phyloP scores from a whole-genome alignment of 345 rosid genomes.

The Dipteronia sinensis region DNA sequence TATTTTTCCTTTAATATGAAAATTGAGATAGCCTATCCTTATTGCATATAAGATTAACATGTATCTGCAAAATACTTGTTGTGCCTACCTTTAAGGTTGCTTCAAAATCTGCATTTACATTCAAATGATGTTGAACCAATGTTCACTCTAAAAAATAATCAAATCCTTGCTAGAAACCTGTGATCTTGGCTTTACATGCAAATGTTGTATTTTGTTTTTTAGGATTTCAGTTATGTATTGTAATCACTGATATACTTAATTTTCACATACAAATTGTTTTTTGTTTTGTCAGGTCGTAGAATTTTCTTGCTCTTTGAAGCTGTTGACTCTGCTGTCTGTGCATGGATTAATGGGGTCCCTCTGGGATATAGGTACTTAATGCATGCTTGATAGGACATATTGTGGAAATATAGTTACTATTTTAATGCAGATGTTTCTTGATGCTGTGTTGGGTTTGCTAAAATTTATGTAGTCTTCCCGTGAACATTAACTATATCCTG shows the following conservation, averaged over 20 bases:
- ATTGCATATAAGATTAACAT: too few relatives aligned
- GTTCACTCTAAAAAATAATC: too few relatives aligned
- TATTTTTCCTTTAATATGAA: too few relatives aligned
- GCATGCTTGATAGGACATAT: background rate
- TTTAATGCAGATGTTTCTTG: background rate
- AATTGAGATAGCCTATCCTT: too few relatives aligned
- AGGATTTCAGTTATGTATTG: background rate
- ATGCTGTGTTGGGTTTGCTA: background rate
- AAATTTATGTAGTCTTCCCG: background rate
- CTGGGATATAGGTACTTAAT: conserved; percentile 83
- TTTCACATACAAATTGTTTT: conserved; percentile 10
- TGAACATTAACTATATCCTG: conserved; percentile 3
- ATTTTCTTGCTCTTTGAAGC: conserved; percentile 95
- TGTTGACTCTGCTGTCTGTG: conserved; percentile 93
- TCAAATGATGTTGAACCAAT: too few relatives aligned
- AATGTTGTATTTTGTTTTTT: too few relatives aligned
- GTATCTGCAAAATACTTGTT: too few relatives aligned
- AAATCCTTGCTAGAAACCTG: too few relatives aligned
- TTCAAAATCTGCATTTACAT: too few relatives aligned
- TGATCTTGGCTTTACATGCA: too few relatives aligned
- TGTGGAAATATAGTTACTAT: background rate
- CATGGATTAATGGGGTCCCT: conserved; percentile 85
- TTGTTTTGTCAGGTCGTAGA: conserved; percentile 74
- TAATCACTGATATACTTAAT: background rate
- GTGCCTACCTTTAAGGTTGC: too few relatives aligned